Conservation (phyloP, 2,329 filamentous ascomycete genomes). For the Proliferodiscus dingleyae region DNA sequence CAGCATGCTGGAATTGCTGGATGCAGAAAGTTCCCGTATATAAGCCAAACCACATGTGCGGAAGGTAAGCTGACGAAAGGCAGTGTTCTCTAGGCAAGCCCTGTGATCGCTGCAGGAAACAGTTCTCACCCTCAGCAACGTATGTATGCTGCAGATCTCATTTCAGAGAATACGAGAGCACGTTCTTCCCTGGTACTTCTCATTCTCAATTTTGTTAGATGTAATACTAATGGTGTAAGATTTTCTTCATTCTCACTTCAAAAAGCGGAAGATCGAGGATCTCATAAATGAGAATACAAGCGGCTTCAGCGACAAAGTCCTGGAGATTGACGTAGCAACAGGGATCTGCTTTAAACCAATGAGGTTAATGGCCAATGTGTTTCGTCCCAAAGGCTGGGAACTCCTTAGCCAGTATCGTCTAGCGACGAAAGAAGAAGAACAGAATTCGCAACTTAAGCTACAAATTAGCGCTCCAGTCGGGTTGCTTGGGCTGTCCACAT, state of each 20-base stretch:
- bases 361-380: conserved; percentile 15
- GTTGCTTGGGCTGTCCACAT: conserved; percentile 11
- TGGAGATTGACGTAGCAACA: conserved; percentile 19
- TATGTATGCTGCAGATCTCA: conserved; percentile 18
- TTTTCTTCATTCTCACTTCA: conserved; percentile 21
- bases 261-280: conserved; percentile 22
- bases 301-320: conserved; percentile 11
- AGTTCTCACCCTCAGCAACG: conserved; percentile 6
- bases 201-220: background rate
- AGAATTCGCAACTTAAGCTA: conserved; percentile 9
- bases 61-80: background rate
- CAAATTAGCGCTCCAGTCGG: conserved; percentile 20
- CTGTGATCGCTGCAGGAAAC: conserved; percentile 20
- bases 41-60: background rate
- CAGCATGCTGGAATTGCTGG: conserved; percentile 26
- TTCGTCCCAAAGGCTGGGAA: conserved; percentile 12
- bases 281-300: conserved; percentile 22
- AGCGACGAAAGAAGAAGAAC: background rate
- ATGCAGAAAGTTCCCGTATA: conserved; percentile 20
- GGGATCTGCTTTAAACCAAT: conserved; percentile 19
- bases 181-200: conserved; percentile 21
- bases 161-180: conserved; percentile 19
- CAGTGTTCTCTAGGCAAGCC: conserved; percentile 19
- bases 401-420: conserved; percentile 18
- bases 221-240: conserved; percentile 10